Evolutionary conservation across 192 early-diverging fungal species (phyloP), one percentile per base, ranked within the genome.

Genomic region (Obelidium mucronatum): DNA sequence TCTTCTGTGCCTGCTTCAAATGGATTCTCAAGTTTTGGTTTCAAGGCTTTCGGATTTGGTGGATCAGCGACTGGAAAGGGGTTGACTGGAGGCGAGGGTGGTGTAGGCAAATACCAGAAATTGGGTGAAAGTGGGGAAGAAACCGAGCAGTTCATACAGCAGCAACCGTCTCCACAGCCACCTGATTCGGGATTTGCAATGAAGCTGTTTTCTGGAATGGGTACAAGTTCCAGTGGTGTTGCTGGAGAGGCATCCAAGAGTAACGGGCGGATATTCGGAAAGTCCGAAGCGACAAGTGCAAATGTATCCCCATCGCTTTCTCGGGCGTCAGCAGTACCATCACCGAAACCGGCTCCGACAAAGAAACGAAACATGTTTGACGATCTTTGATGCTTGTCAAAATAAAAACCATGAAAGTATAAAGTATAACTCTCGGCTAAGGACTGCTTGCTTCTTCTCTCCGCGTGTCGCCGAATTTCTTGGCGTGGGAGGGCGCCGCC

Each of bases 341-440:
- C 58, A 60, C 63, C 63, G 19, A 13, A 30, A 13, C 34, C 48
- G 0, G 15, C 67, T 53, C 28, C 42, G 26, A 68, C 44, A 37
- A 72, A 72, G 54, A 54, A n/a, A n/a, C n/a, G 55, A 35, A 72
- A 72, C 35, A 72, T 72, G 53, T 72, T 72, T 72, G 69, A 72
- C 30, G 69, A 72, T 24, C 22, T 72, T 34, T 72, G 31, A 72
- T 11, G 42, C 17, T 44, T 17, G 17, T 44, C 17, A 44, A 11
- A 44, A 17, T 44, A 11, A 44, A 44, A n/a, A n/a, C n/a, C n/a
- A n/a, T n/a, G n/a, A n/a, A n/a, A n/a, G n/a, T n/a, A n/a, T n/a
- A n/a, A n/a, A n/a, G n/a, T n/a, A n/a, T n/a, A n/a, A n/a, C n/a
- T n/a, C n/a, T n/a, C n/a, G n/a, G n/a, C n/a, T n/a, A n/a, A n/a